These are phyloP conservation scores for Desmodesmus armatus DNA, from an alignment of 139 green algal genomes.

Conservation along the genomic window DNA sequence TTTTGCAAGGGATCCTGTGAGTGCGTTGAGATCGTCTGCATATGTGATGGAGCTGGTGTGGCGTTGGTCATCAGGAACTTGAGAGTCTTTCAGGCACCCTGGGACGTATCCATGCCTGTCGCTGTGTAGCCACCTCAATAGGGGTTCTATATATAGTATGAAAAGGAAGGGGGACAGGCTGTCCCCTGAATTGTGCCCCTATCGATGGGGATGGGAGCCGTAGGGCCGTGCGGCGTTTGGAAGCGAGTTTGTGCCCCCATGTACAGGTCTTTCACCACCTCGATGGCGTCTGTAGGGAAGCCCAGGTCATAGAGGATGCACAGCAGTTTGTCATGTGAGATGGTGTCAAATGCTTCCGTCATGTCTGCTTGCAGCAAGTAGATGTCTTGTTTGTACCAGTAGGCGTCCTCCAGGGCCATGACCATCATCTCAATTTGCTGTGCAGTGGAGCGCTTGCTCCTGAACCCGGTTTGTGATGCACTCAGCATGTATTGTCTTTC, in stretches of 20 bases:
- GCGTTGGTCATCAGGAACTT: no score
- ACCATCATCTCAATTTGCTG: conserved; percentile 31
- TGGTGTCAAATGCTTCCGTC: conserved; percentile 56
- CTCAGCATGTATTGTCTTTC: conserved; percentile 29
- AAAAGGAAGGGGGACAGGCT: conserved; percentile 54
- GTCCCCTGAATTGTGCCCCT: conserved; percentile 60
- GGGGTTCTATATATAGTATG: no score
- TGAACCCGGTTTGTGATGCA: conserved; percentile 56
- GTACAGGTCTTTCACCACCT: conserved; percentile 58
- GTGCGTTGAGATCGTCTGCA: conserved; percentile 6
- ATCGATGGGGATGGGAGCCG: conserved; percentile 35
- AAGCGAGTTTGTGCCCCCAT: conserved; percentile 40
- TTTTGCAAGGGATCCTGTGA: not conserved
- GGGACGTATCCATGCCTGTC: no score
- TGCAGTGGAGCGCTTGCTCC: conserved; percentile 6
- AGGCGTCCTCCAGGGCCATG: conserved; percentile 49
- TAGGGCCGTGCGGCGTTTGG: conserved; percentile 1
- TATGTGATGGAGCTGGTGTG: no score
- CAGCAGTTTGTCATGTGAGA: conserved; percentile 56
- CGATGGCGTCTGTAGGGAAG: conserved; percentile 48
- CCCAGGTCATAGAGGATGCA: conserved; percentile 53
- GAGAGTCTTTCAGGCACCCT: not conserved
- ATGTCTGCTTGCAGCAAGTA: conserved; percentile 53
- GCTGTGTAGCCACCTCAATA: no score
- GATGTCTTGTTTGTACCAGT: conserved; percentile 25